phyloP scores from a whole-genome alignment of 2,329 filamentous ascomycete species.

The Trichoderma cornu-damae region DNA sequence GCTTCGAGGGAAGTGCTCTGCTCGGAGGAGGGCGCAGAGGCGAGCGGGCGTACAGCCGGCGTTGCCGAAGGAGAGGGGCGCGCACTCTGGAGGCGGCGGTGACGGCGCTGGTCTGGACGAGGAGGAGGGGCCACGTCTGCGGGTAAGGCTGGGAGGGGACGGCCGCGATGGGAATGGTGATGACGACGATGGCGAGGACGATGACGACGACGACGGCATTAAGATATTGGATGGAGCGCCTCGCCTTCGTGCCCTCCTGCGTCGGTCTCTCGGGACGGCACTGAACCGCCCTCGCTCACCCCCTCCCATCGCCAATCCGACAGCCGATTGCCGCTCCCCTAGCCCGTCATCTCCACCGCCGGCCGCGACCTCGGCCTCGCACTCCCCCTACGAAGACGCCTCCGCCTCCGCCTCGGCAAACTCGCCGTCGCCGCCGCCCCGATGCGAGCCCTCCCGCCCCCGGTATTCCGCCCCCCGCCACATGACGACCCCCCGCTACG shows the following conservation, averaged over 20 bases:
- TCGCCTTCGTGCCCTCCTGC: background rate
- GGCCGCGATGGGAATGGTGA: background rate
- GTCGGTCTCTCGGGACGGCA: background rate
- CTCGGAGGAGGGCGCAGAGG: background rate
- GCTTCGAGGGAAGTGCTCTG: too few relatives aligned
- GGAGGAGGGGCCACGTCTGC: background rate
- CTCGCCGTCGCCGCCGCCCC: constrained; percentile 5
- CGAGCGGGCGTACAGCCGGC: background rate
- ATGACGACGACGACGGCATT: constrained; percentile 14
- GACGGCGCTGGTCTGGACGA: background rate
- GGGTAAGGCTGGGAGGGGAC: background rate
- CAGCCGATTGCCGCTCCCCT: background rate
- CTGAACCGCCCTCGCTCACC: background rate
- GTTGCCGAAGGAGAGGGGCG: background rate
- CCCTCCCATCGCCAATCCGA: background rate
- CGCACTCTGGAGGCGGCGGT: background rate
- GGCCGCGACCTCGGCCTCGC: background rate
- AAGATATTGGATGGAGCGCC: background rate
- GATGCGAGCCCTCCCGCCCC: background rate
- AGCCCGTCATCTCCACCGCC: background rate
- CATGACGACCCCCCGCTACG: constrained; percentile 20
- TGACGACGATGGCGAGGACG: background rate
- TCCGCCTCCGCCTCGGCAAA: background rate
- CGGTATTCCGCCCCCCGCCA: constrained; percentile 24
- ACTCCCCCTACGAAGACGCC: background rate